A percentile compares a stretch with the other conserved stretches of the same genome.
Conservation (phyloP, 495 filamentous ascomycete species). For the Massariosphaeria phaeospora region DNA sequence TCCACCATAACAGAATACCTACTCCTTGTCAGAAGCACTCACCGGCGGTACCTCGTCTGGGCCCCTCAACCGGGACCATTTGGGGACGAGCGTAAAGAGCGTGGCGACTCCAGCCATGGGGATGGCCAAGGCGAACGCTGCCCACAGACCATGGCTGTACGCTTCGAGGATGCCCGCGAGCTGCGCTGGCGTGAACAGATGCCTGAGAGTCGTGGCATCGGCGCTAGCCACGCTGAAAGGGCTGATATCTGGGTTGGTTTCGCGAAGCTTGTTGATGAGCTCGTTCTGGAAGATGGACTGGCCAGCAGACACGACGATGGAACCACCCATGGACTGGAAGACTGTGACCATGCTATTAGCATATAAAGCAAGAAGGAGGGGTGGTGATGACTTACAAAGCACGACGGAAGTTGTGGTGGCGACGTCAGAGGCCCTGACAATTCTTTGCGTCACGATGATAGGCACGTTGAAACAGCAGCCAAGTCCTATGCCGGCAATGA, state of each 20-base stretch:
- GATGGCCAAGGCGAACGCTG: not conserved
- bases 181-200: not conserved
- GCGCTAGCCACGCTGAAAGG: not conserved
- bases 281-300: constrained; percentile 9
- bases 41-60: too few relatives aligned
- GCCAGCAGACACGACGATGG: not conserved
- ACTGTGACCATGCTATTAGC: not conserved
- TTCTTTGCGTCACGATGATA: constrained; percentile 5
- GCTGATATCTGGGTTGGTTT: not conserved
- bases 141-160: not conserved
- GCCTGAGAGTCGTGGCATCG: not conserved
- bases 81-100: too few relatives aligned
- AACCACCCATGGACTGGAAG: constrained; percentile 6
- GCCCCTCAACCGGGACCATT: too few relatives aligned
- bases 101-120: too few relatives aligned
- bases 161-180: not conserved
- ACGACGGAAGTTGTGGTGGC: constrained; percentile 12
- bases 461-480: constrained; percentile 7
- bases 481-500: constrained; percentile 10
- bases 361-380: not conserved
- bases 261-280: not conserved
- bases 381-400: constrained; percentile 8
- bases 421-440: constrained; percentile 1
- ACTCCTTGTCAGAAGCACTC: too few relatives aligned
- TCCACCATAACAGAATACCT: too few relatives aligned